Evolutionary conservation across 1,139 yeast genomes (phyloP).

Genomic region (Meyerozyma carpophila): DNA sequence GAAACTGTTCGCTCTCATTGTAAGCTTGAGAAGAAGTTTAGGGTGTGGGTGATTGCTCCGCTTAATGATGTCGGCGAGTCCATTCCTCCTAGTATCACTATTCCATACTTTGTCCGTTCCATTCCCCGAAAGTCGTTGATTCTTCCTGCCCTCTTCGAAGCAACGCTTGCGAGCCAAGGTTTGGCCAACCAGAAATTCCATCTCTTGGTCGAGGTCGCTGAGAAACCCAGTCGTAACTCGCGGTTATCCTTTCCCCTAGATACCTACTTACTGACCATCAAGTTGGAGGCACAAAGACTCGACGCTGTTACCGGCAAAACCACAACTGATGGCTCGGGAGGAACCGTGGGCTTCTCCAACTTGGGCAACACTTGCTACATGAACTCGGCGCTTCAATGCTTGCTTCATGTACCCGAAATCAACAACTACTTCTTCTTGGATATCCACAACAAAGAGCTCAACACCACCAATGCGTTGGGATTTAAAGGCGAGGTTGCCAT

Average conservation of each 20-base stretch:
- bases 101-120: conserved; percentile 26
- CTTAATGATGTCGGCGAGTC: conserved; percentile 14
- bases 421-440: conserved; percentile 66
- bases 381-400: conserved; percentile 94
- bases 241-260: conserved; percentile 25
- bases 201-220: conserved; percentile 24
- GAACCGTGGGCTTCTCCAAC: conserved; percentile 62
- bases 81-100: conserved; percentile 19
- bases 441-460: conserved; percentile 63
- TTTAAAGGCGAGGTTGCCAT: conserved; percentile 75
- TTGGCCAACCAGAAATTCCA: conserved; percentile 24
- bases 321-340: conserved; percentile 18
- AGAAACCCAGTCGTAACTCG: conserved; percentile 15
- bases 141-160: conserved; percentile 17
- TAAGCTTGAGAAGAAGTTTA: conserved; percentile 12
- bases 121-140: conserved; percentile 28
- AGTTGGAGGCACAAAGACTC: conserved; percentile 12
- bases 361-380: conserved; percentile 94
- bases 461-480: conserved; percentile 77
- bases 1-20: conserved; percentile 16
- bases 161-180: conserved; percentile 28
- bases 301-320: conserved; percentile 3
- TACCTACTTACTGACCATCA: conserved; percentile 15
- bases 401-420: conserved; percentile 82
- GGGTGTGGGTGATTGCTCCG: conserved; percentile 38